Conservation (phyloP, 2,329 filamentous ascomycete genomes). For the Pseudogymnoascus sp. region DNA sequence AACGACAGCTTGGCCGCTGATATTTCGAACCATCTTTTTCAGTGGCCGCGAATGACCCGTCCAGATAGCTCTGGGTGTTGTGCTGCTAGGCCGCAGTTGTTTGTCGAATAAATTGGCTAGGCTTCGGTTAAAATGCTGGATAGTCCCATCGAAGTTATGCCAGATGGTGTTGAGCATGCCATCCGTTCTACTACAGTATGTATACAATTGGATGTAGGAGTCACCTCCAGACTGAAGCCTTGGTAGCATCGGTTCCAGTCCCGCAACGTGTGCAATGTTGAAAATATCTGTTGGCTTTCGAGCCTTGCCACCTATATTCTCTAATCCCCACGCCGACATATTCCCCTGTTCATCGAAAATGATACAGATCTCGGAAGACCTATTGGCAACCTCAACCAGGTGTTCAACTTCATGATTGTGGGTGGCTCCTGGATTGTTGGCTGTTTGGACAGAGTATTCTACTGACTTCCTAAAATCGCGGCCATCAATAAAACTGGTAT, state of each 20-base stretch:
- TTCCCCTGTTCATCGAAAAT: slow-evolving; percentile 75
- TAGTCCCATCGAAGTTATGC: slow-evolving; percentile 77
- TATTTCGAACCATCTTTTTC: slow-evolving; percentile 80
- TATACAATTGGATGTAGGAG: slow-evolving; percentile 59
- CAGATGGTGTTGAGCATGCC: slow-evolving; percentile 65
- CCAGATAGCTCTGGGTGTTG: slow-evolving; percentile 61
- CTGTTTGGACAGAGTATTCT: slow-evolving; percentile 62
- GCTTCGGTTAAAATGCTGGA: slow-evolving; percentile 73
- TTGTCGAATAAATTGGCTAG: slow-evolving; percentile 77
- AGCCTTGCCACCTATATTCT: slow-evolving; percentile 69
- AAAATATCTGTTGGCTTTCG: slow-evolving; percentile 64
- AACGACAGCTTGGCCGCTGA: slow-evolving; percentile 69
- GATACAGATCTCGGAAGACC: slow-evolving; percentile 78
- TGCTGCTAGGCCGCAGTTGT: slow-evolving; percentile 47
- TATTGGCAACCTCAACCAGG: slow-evolving; percentile 76
- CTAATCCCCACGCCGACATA: slow-evolving; percentile 88
- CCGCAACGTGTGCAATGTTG: slow-evolving; percentile 73
- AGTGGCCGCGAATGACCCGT: slow-evolving; percentile 76
- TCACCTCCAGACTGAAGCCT: slow-evolving; percentile 4
- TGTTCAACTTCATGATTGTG: slow-evolving; percentile 70
- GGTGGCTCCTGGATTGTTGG: slow-evolving; percentile 40
- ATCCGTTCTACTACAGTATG: slow-evolving; percentile 59
- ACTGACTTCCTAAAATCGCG: slow-evolving; percentile 71
- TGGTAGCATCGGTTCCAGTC: slow-evolving; percentile 38
- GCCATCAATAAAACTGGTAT: slow-evolving; percentile 75